Evolutionary conservation across 305 asterid genomes (phyloP).

Genomic region (Fraxinus floribunda): DNA sequence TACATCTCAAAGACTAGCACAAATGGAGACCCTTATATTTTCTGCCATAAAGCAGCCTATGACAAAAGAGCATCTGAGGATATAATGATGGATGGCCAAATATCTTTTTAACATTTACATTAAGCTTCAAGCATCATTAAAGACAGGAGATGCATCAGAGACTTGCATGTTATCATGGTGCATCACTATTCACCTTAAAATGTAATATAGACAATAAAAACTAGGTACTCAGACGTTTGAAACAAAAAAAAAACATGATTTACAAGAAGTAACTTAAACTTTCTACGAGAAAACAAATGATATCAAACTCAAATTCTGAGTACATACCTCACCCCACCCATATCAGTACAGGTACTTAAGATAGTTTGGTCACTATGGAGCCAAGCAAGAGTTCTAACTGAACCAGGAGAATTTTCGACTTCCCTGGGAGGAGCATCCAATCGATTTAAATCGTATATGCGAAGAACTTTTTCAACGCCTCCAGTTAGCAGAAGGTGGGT

Average conservation of each 20-base stretch:
- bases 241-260: background rate
- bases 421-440: conserved; percentile 93
- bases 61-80: background rate
- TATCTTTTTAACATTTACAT: background rate
- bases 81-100: background rate
- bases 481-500: conserved; percentile 75
- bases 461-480: conserved; percentile 79
- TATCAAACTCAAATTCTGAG: background rate
- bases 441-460: conserved; percentile 73
- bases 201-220: background rate
- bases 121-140: background rate
- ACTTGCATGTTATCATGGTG: background rate
- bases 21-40: background rate
- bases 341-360: conserved; percentile 85
- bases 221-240: background rate
- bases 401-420: conserved; percentile 80
- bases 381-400: conserved; percentile 86
- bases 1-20: background rate
- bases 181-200: background rate
- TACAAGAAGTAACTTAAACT: background rate
- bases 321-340: conserved; percentile 86
- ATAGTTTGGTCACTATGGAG: conserved; percentile 90
- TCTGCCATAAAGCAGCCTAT: background rate
- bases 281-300: background rate
- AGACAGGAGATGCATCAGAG: background rate